Conservation (phyloP, 441 rosid species). For the Biscutella laevigata region DNA sequence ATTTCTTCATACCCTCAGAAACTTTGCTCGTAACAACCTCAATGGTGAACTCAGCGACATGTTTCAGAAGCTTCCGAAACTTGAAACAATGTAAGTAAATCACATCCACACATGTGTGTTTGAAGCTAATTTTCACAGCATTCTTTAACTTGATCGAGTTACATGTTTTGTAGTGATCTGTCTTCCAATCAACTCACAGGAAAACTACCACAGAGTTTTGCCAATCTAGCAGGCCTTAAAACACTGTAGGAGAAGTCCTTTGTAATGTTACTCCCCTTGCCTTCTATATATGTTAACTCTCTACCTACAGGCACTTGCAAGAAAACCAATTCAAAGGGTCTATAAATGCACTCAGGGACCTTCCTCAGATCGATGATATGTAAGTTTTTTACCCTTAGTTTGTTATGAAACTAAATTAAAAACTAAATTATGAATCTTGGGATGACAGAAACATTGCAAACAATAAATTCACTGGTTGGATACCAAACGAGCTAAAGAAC, state of each 20-base stretch:
- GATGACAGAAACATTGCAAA: conserved; percentile 59
- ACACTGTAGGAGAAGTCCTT: conserved; percentile 44
- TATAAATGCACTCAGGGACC: conserved; percentile 54
- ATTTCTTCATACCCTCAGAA: conserved; percentile 28
- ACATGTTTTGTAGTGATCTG: conserved; percentile 56
- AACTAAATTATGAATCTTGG: conserved; percentile 14
- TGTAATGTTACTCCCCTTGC: conserved; percentile 10
- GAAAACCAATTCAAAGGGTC: conserved; percentile 66
- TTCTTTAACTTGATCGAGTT: conserved; percentile 4
- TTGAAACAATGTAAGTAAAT: conserved; percentile 65
- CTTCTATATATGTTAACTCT: not conserved
- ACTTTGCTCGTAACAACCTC: conserved; percentile 61
- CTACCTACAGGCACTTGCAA: conserved; percentile 49
- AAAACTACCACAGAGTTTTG: conserved; percentile 59
- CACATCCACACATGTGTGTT: not conserved
- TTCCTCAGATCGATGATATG: conserved; percentile 65
- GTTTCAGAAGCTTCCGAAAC: conserved; percentile 71
- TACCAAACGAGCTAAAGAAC: conserved; percentile 57
- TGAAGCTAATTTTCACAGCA: not conserved
- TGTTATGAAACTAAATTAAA: too few species aligned
- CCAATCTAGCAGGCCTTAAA: conserved; percentile 44
- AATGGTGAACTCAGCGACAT: conserved; percentile 73
- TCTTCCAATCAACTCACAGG: conserved; percentile 70
- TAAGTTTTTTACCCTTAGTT: too few species aligned
- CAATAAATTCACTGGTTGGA: conserved; percentile 83